Evolutionary conservation across 225 moss, liverwort and hornwort species (phyloP).

Genomic region (Takakia lepidozioides): DNA sequence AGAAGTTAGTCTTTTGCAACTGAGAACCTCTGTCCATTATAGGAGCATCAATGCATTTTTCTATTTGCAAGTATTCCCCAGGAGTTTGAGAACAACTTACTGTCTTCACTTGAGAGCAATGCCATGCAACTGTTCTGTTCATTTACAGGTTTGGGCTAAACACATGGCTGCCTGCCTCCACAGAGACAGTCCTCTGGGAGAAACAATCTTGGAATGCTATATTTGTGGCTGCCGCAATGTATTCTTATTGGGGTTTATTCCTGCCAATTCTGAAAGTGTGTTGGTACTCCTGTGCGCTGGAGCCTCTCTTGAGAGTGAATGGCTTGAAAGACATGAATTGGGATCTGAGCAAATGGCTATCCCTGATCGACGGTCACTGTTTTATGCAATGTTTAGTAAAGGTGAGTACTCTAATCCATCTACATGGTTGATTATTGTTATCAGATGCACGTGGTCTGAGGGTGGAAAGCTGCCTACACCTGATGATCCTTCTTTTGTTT

Average conservation of each 20-base stretch:
- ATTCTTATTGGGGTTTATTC: conserved; percentile 54
- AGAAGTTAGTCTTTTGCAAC: too few species aligned
- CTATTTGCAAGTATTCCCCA: too few species aligned
- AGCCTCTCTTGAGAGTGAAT: conserved; percentile 45
- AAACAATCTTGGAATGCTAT: conserved; percentile 56
- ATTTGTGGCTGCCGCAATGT: conserved; percentile 58
- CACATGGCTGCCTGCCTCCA: conserved; percentile 59
- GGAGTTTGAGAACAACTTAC: too few species aligned
- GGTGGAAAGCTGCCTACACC: too few species aligned
- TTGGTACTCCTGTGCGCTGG: conserved; percentile 48
- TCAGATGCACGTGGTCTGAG: too few species aligned
- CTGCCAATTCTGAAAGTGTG: conserved; percentile 56
- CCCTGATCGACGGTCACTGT: conserved; percentile 52
- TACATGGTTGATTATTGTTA: too few species aligned
- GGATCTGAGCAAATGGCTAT: conserved; percentile 49
- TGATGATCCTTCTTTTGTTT: too few species aligned
- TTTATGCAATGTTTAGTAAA: conserved; percentile 54
- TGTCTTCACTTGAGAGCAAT: too few species aligned
- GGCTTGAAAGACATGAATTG: conserved; percentile 61
- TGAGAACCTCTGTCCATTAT: too few species aligned
- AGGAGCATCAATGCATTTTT: too few species aligned
- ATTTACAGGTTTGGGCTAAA: conserved; percentile 47
- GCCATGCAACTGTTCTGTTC: too few species aligned
- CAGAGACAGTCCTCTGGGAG: conserved; percentile 49
- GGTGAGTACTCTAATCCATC: conserved; percentile 16